These are phyloP conservation scores for Terfezia claveryi DNA, from an alignment of 495 filamentous ascomycete species.

Conservation along the genomic window DNA sequence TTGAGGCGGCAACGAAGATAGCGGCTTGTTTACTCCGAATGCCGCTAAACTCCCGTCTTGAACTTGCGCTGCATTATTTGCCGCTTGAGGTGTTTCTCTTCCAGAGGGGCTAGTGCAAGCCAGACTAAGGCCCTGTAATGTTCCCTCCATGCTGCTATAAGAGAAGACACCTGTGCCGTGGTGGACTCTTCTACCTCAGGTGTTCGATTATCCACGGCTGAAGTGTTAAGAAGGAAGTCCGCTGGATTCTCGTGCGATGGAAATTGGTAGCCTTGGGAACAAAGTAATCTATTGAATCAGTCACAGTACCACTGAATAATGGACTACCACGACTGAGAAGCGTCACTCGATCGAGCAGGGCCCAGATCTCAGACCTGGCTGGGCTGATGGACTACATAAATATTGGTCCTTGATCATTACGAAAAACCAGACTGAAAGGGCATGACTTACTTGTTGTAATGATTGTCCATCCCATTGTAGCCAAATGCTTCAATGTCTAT, in stretches of 20 bases:
- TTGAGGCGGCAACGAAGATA: slow-evolving; percentile 39
- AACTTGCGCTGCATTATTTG: not conserved
- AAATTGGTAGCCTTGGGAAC: slow-evolving; percentile 29
- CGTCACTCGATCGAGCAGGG: slow-evolving; percentile 44
- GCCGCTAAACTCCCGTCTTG: slow-evolving; percentile 30
- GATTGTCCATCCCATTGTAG: slow-evolving; percentile 43
- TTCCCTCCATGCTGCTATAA: slow-evolving; percentile 31
- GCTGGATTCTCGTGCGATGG: slow-evolving; percentile 53
- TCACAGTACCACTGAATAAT: slow-evolving; percentile 38
- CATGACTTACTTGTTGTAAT: slow-evolving; percentile 31
- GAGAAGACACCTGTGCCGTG: slow-evolving; percentile 28
- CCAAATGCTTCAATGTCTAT: slow-evolving; percentile 42
- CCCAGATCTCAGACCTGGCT: slow-evolving; percentile 56
- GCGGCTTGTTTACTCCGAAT: slow-evolving; percentile 45
- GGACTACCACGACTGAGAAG: slow-evolving; percentile 39
- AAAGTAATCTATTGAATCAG: slow-evolving; percentile 36
- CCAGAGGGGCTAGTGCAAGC: too few species aligned
- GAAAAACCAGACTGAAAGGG: not conserved
- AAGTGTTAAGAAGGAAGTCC: slow-evolving; percentile 48
- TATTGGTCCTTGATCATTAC: not conserved
- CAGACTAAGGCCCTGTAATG: too few species aligned
- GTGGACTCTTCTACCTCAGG: slow-evolving; percentile 37
- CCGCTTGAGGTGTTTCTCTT: not conserved
- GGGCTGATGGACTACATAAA: slow-evolving; percentile 36
- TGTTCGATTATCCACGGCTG: slow-evolving; percentile 44